Base-by-base conservation (phyloP, 106 monocot genomes). In the Xerophyta viscosa region DNA sequence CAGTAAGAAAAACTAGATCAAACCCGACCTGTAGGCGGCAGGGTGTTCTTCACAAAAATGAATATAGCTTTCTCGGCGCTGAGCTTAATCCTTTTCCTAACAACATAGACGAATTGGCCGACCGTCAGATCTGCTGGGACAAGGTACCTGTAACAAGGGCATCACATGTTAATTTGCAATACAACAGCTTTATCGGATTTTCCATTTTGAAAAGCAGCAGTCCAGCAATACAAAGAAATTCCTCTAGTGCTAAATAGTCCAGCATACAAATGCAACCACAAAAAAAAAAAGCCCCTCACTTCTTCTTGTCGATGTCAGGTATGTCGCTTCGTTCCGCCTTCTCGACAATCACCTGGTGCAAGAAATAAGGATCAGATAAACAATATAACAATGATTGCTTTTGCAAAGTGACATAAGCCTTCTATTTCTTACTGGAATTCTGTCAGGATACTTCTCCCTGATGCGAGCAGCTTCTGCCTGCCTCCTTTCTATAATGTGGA, bases 91-190 rank as follows among this genome's bases (percentile, higher is more conserved):
- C 93, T 67, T 66, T 94, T 94, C n/a, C 93, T 87, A 15, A 94
- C 88, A 44, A 94, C 88, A 68, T 94, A 94, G 5, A 94, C 93
- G 78, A 94, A 94, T 53, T 94, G 93, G 27, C 87, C 93, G 0
- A 94, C 84, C 0, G 93, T 88, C 29, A 88, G 68, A 66, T 94
- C 93, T 31, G 93, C 93, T 6, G 93, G 92, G 43, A 93, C 87
- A 15, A 93, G 71, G 20, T 94, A 94, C 71, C 93, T 94, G 60
- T 3, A 62, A 46, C 56, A 50, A 6, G 18, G 21, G 20, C 20
- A 1, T 3, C 3, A 20, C 2, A 21, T n/a, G n/a, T n/a, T n/a
- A n/a, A n/a, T n/a, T n/a, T n/a, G n/a, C n/a, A n/a, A n/a, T n/a
- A n/a, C n/a, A n/a, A n/a, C n/a, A n/a, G n/a, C n/a, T n/a, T n/a